A percentile compares a stretch with the other conserved stretches of the same genome.
These are phyloP conservation scores for Aspergillus phoenicis DNA, from an alignment of 2,329 filamentous ascomycete genomes.

Conservation along the genomic window DNA sequence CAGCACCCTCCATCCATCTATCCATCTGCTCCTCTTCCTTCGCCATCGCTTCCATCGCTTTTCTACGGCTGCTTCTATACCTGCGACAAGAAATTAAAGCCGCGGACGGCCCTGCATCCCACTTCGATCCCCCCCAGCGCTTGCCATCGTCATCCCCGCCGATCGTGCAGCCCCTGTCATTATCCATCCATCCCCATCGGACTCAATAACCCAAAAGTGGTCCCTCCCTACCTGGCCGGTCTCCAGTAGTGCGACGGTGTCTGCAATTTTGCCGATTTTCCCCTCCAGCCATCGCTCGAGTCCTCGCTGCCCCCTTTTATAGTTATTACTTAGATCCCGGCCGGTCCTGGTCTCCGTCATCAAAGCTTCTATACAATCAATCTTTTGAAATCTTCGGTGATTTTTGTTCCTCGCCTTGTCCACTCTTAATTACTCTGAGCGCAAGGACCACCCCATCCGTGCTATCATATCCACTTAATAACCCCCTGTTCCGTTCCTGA, in stretches of 20 bases:
- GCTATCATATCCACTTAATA: slow-evolving; percentile 13
- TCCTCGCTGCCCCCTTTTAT: not conserved
- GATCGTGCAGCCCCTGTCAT: slow-evolving; percentile 24
- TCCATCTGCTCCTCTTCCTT: not conserved
- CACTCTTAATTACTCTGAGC: slow-evolving; percentile 2
- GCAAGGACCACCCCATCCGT: slow-evolving; percentile 6
- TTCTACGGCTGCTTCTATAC: not conserved
- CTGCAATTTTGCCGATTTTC: slow-evolving; percentile 11
- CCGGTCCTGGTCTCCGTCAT: slow-evolving; percentile 33
- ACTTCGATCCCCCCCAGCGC: slow-evolving; percentile 3
- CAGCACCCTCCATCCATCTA: not conserved
- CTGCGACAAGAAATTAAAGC: slow-evolving; percentile 4
- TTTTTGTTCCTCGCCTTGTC: slow-evolving; percentile 7
- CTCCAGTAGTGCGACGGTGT: slow-evolving; percentile 12
- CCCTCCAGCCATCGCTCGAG: not conserved
- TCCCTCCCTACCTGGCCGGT: slow-evolving; percentile 14
- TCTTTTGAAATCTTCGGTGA: slow-evolving; percentile 12
- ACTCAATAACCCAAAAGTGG: slow-evolving; percentile 20
- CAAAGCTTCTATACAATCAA: slow-evolving; percentile 15
- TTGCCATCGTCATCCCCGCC: slow-evolving; percentile 17
- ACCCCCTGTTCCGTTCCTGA: slow-evolving; percentile 12
- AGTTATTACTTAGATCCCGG: slow-evolving; percentile 21
- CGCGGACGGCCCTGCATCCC: slow-evolving; percentile 8
- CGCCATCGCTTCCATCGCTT: not conserved
- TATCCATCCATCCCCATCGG: slow-evolving; percentile 14